A percentile compares a stretch with the other conserved stretches of the same genome.
Evolutionary conservation across 2,329 filamentous ascomycete species (phyloP).

Genomic region (Ophiostoma australiae): DNA sequence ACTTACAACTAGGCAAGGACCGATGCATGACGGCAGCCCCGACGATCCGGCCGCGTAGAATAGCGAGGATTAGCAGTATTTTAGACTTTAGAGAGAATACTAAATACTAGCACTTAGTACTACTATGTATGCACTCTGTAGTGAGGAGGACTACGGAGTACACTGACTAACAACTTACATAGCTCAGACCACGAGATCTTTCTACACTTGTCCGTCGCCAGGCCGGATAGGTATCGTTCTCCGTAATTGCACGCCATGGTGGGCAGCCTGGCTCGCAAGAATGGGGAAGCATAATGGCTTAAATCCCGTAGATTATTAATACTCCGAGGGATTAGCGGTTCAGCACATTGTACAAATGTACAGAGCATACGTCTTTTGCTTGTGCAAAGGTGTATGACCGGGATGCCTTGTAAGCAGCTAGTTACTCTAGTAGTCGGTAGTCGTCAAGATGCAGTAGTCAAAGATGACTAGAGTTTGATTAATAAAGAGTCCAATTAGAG

Average conservation of each 20-base stretch:
- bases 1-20: constrained; percentile 20
- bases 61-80: constrained; percentile 3
- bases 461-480: background rate
- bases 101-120: background rate
- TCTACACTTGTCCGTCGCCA: background rate
- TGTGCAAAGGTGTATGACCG: background rate
- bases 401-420: background rate
- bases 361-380: background rate
- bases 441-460: background rate
- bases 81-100: background rate
- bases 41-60: constrained; percentile 23
- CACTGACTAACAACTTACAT: background rate
- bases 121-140: background rate
- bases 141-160: too few relatives aligned
- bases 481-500: too few relatives aligned
- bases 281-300: background rate
- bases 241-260: constrained; percentile 12
- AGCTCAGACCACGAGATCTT: background rate
- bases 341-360: too few relatives aligned
- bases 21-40: constrained; percentile 23
- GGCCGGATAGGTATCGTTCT: constrained; percentile 2
- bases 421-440: background rate
- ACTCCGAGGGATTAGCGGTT: background rate
- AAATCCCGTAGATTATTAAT: constrained; percentile 2
- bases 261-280: background rate